Base-by-base conservation (phyloP, 768 basidiomycete species). In the Agrocybe chaxingu region DNA sequence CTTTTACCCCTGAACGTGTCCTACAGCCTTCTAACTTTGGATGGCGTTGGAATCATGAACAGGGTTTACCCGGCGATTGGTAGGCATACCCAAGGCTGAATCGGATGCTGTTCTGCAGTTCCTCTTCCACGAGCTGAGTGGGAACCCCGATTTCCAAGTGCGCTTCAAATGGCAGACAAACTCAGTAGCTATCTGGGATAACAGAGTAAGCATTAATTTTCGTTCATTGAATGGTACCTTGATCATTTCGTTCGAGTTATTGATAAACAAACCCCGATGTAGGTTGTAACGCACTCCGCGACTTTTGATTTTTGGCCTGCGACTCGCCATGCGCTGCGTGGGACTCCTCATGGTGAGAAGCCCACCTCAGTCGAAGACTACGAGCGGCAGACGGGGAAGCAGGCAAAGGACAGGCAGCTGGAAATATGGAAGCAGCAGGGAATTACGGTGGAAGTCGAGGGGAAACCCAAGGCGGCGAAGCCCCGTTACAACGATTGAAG, bases 151-250 rank as follows among this genome's bases (percentile, higher is more conserved):
- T 62, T 82, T 81, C 66, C 87, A 89, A 53, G 84, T 87, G 37
- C 82, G 86, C 51, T 87, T 87, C 76, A 79, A 75, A 54, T 92
- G 90, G 90, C 77, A 85, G 62, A 70, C 74, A 34, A 82, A 89
- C 62, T 85, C 86, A 37, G 70, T 92, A 46, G 89, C 88, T n/a
- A 74, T 92, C 64, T 92, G 91, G 90, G 89, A 92, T 60, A 92
- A 92, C 66, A 75, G 89, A 65, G 87, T 87, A 55, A 35, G 77
- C 63, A 10, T 36, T 47, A n/a, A 47, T 41, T 8, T 18, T 18
- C 8, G 36, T 10, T 44, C 7, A 10, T 42, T 4, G 30, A 19
- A 35, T 42, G 13, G 38, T 11, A 16, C 16, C 44, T n/a, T 39
- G 33, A 32, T 31, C 24, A 24, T 24, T 24, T 24, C 24, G 24